Evolutionary conservation across 148 eudicot genomes (phyloP).

Genomic region (Heliamphora exappendiculata): DNA sequence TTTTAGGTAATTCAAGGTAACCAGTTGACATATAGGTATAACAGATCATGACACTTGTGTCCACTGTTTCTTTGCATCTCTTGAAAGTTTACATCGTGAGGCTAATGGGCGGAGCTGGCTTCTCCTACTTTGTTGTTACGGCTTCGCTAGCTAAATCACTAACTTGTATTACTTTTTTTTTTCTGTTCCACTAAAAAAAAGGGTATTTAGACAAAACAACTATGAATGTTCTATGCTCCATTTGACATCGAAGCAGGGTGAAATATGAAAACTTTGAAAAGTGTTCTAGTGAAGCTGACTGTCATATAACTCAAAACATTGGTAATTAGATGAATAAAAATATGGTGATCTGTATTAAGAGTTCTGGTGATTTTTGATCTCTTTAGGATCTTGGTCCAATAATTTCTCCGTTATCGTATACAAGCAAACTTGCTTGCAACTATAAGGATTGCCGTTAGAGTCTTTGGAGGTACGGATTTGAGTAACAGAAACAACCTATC

Average conservation of each 20-base stretch:
- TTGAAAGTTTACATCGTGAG: not conserved
- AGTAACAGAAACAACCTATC: too few relatives aligned
- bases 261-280: not conserved
- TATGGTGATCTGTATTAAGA: not conserved
- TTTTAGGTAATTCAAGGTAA: not conserved
- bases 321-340: not conserved
- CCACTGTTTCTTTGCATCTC: not conserved
- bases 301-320: not conserved
- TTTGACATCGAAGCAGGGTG: not conserved
- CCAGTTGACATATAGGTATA: not conserved
- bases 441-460: too few relatives aligned
- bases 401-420: not conserved
- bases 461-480: too few relatives aligned
- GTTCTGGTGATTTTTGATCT: not conserved
- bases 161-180: too few relatives aligned
- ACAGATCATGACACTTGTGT: not conserved
- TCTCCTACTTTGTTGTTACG: too few relatives aligned
- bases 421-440: too few relatives aligned
- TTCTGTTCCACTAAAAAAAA: too few relatives aligned
- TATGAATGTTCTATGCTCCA: too few relatives aligned
- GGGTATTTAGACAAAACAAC: too few relatives aligned
- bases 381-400: not conserved
- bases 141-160: too few relatives aligned
- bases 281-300: not conserved
- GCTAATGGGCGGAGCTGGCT: not conserved